Conservation (phyloP, 331 rosid species). For the Malus hybrid region DNA sequence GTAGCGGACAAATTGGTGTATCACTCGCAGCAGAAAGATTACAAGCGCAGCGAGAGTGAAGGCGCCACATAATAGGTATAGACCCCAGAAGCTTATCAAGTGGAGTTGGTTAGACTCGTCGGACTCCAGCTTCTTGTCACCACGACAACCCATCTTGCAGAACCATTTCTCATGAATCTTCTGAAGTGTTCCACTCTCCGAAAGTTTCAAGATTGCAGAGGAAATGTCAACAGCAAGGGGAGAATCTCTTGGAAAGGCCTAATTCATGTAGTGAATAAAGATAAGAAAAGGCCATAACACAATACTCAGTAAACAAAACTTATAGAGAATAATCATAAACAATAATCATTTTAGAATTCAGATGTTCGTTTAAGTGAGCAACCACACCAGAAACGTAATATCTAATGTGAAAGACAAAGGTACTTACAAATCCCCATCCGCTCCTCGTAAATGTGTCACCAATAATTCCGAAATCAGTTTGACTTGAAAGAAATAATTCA, state of each 20-base stretch:
- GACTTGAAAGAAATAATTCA: conserved; percentile 66
- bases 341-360: neutral
- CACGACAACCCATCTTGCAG: conserved; percentile 71
- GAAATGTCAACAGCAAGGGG: conserved; percentile 89
- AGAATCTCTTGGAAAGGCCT: conserved; percentile 92
- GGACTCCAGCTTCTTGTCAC: conserved; percentile 21
- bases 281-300: conserved; percentile 7
- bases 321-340: neutral
- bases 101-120: conserved; percentile 49
- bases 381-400: neutral
- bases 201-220: conserved; percentile 76
- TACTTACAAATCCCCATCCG: conserved; percentile 99
- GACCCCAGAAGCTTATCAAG: conserved; percentile 87
- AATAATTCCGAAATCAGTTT: conserved; percentile 68
- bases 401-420: conserved; percentile 8
- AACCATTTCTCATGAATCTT: conserved; percentile 66
- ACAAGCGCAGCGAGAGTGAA: conserved; percentile 37
- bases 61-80: conserved; percentile 51
- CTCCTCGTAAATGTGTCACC: conserved; percentile 78
- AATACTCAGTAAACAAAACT: neutral
- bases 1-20: conserved; percentile 48
- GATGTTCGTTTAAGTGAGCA: neutral
- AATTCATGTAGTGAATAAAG: conserved; percentile 1
- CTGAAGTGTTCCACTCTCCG: conserved; percentile 74
- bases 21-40: conserved; percentile 43